phyloP scores from a whole-genome alignment of 176 grass and related monocot genomes.

The Carex pumila region DNA sequence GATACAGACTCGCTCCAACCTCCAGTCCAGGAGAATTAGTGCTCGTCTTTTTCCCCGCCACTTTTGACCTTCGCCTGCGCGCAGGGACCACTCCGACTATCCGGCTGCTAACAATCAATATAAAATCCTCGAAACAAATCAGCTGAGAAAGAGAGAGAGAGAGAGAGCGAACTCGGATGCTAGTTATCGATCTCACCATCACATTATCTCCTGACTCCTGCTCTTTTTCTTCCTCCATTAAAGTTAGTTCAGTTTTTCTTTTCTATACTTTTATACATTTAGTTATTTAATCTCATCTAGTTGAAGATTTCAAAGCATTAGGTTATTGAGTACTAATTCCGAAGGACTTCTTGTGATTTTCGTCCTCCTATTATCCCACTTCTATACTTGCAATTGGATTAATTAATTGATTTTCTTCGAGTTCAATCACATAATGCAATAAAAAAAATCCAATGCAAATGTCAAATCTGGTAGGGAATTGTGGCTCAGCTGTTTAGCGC shows the following conservation, averaged over 20 bases:
- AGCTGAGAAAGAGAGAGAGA: background rate
- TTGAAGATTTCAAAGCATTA: background rate
- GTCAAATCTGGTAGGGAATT: background rate
- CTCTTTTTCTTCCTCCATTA: constrained; percentile 8
- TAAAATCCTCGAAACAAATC: background rate
- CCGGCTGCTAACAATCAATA: background rate
- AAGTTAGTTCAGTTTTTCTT: constrained; percentile 3
- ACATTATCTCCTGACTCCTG: background rate
- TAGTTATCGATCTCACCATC: background rate
- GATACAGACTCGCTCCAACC: too few relatives aligned
- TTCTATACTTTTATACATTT: background rate
- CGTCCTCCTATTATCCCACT: background rate
- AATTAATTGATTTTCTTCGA: constrained; percentile 1
- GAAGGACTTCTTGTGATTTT: background rate
- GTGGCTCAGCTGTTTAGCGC: background rate
- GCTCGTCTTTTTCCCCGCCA: background rate
- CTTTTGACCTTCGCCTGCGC: background rate
- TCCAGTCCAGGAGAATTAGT: too few relatives aligned
- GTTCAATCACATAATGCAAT: background rate
- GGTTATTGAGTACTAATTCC: background rate
- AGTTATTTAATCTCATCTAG: background rate
- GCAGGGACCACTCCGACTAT: background rate
- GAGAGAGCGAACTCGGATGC: background rate
- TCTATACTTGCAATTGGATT: background rate
- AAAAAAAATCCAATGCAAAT: background rate